Conservation (phyloP, 2,329 filamentous ascomycete genomes). For the Coniochaeta hoffmannii region DNA sequence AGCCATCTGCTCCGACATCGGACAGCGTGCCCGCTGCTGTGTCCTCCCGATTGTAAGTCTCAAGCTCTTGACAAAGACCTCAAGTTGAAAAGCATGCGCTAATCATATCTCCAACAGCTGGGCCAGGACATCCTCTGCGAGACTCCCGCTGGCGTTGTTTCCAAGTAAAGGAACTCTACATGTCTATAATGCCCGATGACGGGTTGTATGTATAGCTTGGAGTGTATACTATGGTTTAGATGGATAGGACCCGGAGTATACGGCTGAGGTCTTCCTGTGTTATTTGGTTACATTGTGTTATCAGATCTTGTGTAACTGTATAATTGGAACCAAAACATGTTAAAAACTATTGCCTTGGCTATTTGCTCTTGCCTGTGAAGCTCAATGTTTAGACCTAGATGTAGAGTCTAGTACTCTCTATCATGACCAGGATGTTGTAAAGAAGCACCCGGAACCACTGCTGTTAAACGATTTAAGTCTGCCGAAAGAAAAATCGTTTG, state of each 20-base stretch:
- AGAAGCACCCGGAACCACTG: no score
- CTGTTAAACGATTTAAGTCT: no score
- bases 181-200: not conserved
- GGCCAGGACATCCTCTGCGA: constrained; percentile 26
- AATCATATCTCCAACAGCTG: constrained; percentile 12
- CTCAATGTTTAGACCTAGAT: no score
- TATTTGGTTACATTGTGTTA: not conserved
- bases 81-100: not conserved
- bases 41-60: constrained; percentile 36
- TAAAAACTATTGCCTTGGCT: not conserved
- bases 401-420: no score
- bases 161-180: not conserved
- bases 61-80: not conserved
- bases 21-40: constrained; percentile 52
- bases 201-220: not conserved
- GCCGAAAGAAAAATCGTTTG: no score
- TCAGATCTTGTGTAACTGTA: not conserved
- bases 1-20: constrained; percentile 35
- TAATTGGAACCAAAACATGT: not conserved
- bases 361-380: not conserved
- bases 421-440: no score
- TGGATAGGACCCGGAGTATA: not conserved
- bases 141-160: constrained; percentile 18
- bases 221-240: not conserved
- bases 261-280: not conserved